Evolutionary conservation across 768 basidiomycete genomes (phyloP), one percentile per base, ranked within the genome.

Genomic region (Clitopilus passeckerianus): DNA sequence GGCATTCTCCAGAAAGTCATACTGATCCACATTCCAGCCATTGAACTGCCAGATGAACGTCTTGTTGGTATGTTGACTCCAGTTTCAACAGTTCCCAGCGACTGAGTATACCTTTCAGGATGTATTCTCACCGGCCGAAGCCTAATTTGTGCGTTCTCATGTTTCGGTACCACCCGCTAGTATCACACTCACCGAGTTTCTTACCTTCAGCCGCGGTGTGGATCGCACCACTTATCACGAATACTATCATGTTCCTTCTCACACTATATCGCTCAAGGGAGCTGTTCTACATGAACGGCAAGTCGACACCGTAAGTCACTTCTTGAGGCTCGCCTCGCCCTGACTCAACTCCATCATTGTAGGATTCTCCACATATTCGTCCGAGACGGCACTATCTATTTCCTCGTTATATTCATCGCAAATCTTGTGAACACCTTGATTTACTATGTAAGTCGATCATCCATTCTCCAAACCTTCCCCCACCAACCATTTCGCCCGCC

Each of bases 371-470:
- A 64, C 22, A 52, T 68, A 20, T 68, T 71, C 58, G 34, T 70
- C n/a, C 61, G 69, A 23, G 70, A 71, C 34, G 70, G 70, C 6
- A 52, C 60, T 16, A 57, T 69, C 20, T 71, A 71, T 44, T 71
- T 69, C 58, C 58, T 71, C 23, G 56, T 65, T 16, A 70, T 71
- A 12, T 70, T 69, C 56, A 52, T 67, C 34, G 67, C 66, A 0
- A 71, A 71, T 59, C 44, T 70, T 6, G 22, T 68, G 35, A 71
- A 70, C 54, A 64, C 66, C n/a, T 44, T 71, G 16, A 64, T 71
- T 14, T 71, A 64, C 57, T 67, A 66, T 30, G 70, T 70, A 59
- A 54, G 70, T 64, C 7, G 43, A n/a, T 35, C 34, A 7, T 35
- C 34, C 34, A 35, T 35, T 35, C 34, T 41, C n/a, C 5, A 5